Evolutionary conservation across 2,329 filamentous ascomycete species (phyloP).

Genomic region (Fusarium subglutinans): DNA sequence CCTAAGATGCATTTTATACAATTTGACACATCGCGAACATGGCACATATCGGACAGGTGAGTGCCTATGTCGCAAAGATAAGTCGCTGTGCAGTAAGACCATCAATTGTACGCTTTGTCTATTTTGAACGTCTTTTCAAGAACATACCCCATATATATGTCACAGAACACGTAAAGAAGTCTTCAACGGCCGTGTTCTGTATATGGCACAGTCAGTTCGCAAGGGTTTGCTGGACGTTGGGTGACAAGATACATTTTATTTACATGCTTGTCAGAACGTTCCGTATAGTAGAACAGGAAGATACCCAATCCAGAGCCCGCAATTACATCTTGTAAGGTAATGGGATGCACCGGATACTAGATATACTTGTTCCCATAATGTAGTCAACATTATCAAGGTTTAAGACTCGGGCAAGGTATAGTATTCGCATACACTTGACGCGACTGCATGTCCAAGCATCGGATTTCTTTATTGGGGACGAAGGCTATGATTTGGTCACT

Average conservation of each 20-base stretch:
- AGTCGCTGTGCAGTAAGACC: not conserved
- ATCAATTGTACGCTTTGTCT: rapidly evolving
- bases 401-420: not conserved
- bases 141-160: rapidly evolving
- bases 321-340: no score
- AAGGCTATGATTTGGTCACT: no score
- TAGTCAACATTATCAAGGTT: not conserved
- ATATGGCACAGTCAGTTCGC: no score
- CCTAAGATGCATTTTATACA: not conserved
- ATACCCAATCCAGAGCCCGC: no score
- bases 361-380: no score
- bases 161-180: rapidly evolving
- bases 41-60: rapidly evolving
- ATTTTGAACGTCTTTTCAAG: rapidly evolving
- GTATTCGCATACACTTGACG: not conserved
- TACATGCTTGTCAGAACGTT: rapidly evolving
- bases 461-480: rapidly evolving
- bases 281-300: not conserved
- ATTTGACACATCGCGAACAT: not conserved
- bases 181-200: not conserved
- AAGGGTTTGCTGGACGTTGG: no score
- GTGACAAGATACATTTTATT: rapidly evolving
- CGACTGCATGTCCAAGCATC: not conserved
- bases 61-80: no score
- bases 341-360: no score